These are phyloP conservation scores for Colletotrichum kahawae DNA, from an alignment of 2,329 filamentous ascomycete genomes.

Conservation along the genomic window DNA sequence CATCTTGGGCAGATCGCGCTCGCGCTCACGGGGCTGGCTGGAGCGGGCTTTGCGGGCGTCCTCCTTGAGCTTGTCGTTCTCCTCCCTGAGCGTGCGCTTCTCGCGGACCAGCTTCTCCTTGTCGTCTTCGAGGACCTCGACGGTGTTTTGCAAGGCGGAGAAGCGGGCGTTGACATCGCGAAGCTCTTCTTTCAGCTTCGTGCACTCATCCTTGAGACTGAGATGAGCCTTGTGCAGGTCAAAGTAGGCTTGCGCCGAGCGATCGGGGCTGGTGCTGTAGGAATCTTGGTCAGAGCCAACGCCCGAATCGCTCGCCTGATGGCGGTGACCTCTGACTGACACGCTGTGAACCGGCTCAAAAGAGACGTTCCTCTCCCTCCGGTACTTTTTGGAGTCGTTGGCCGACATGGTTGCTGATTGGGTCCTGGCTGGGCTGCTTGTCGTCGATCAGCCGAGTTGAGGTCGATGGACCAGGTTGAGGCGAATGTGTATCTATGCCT, in stretches of 20 bases:
- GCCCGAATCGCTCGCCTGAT: conserved; percentile 26
- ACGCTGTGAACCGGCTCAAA: conserved; percentile 8
- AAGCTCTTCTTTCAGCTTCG: conserved; percentile 26
- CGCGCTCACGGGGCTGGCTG: conserved; percentile 2
- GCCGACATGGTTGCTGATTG: conserved; percentile 19
- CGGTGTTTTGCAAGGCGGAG: conserved; percentile 9
- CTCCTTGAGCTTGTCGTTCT: conserved; percentile 24
- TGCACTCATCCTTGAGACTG: conserved; percentile 23
- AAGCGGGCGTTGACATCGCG: conserved; percentile 31
- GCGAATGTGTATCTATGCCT: not conserved
- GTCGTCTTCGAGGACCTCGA: conserved; percentile 37
- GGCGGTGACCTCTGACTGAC: conserved; percentile 20
- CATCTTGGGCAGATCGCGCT: conserved; percentile 22
- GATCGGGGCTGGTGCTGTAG: conserved; percentile 24
- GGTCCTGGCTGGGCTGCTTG: not conserved
- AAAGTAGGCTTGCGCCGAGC: conserved; percentile 22
- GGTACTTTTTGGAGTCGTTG: conserved; percentile 14
- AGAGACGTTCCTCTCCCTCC: conserved; percentile 8
- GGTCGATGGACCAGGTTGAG: not conserved
- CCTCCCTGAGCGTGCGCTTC: conserved; percentile 32
- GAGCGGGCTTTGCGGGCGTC: conserved; percentile 10
- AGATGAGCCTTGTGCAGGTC: conserved; percentile 1
- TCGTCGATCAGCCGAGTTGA: conserved; percentile 4
- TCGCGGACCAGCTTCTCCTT: conserved; percentile 30
- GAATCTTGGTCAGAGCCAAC: conserved; percentile 25